Conservation (phyloP, 2,329 filamentous ascomycete species). For the Colletotrichum sp. region DNA sequence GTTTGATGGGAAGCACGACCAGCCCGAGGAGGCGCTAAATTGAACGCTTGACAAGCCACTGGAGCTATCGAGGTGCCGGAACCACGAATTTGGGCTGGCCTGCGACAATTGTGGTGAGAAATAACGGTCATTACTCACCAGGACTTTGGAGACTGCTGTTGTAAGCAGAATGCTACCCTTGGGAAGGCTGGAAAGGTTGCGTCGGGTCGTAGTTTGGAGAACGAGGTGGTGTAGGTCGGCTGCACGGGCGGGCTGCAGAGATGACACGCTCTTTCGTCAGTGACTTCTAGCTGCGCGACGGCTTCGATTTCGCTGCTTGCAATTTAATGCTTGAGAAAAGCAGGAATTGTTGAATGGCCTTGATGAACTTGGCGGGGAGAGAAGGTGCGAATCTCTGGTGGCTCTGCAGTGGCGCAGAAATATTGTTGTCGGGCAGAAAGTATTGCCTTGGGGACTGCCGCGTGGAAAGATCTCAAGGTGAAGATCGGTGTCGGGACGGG, state of each 20-base stretch:
- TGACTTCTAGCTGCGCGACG: not conserved
- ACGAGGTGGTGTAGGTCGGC: not conserved
- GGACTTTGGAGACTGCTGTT: not conserved
- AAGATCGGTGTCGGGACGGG: not conserved
- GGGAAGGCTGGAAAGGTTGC: not conserved
- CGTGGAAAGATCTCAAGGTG: not conserved
- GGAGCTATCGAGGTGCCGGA: slow-evolving; percentile 2
- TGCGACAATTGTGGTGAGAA: not conserved
- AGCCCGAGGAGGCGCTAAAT: slow-evolving; percentile 4
- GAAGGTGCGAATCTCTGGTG: not conserved
- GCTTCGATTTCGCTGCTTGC: not conserved
- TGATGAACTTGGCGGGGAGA: not conserved
- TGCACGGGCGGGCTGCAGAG: not conserved
- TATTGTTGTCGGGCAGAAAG: not conserved
- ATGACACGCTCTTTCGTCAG: not conserved
- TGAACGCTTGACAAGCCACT: slow-evolving; percentile 7
- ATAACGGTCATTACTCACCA: slow-evolving; percentile 17
- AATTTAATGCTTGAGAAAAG: not conserved
- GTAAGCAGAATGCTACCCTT: not conserved
- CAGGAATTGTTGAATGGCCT: not conserved
- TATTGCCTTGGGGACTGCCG: not conserved
- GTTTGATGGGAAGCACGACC: slow-evolving; percentile 9
- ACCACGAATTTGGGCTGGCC: slow-evolving; percentile 9
- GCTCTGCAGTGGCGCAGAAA: not conserved
- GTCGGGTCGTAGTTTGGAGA: not conserved